Percentiles rank a stretch among this genome's conserved stretches.
Conservation (phyloP, 2,329 filamentous ascomycete genomes). For the Talaromyces sp. region DNA sequence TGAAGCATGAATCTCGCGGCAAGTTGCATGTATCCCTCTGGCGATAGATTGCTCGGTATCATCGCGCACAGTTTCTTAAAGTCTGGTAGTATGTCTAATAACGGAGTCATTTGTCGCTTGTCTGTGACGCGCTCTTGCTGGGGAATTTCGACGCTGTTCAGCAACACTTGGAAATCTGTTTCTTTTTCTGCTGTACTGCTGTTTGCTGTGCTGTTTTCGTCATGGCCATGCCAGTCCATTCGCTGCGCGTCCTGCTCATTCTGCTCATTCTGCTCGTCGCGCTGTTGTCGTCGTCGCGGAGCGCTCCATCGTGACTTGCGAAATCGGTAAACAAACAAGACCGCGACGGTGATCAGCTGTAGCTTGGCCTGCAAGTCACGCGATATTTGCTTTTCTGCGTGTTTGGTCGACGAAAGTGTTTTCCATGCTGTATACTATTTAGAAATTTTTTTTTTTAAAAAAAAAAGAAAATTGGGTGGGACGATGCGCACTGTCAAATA, state of each 20-base stretch:
- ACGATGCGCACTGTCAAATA: slow-evolving; percentile 20
- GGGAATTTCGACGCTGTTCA: slow-evolving; percentile 22
- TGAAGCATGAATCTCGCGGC: slow-evolving; percentile 46
- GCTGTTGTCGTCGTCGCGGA: neutral
- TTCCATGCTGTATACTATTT: slow-evolving; percentile 33
- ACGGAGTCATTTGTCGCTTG: slow-evolving; percentile 16
- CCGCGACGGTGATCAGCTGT: slow-evolving; percentile 42
- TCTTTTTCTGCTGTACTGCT: too few relatives aligned
- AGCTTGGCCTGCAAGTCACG: slow-evolving; percentile 42
- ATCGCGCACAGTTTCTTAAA: slow-evolving; percentile 43
- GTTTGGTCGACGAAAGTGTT: slow-evolving; percentile 33
- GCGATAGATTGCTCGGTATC: slow-evolving; percentile 21
- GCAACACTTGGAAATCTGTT: slow-evolving; percentile 8
- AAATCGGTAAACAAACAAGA: slow-evolving; percentile 39
- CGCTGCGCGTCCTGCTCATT: too few relatives aligned
- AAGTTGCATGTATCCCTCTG: slow-evolving; percentile 29
- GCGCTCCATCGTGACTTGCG: slow-evolving; percentile 7
- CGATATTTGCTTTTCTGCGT: slow-evolving; percentile 30
- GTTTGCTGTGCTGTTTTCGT: neutral
- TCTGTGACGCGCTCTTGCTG: slow-evolving; percentile 16
- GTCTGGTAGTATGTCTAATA: slow-evolving; percentile 40
- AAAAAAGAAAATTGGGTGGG: neutral
- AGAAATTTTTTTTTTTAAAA: too few relatives aligned
- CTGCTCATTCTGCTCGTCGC: too few relatives aligned
- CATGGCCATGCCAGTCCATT: too few relatives aligned